Evolutionary conservation across 2,329 filamentous ascomycete genomes (phyloP), one percentile per base, ranked within the genome.

Genomic region (Penicillium sp.): DNA sequence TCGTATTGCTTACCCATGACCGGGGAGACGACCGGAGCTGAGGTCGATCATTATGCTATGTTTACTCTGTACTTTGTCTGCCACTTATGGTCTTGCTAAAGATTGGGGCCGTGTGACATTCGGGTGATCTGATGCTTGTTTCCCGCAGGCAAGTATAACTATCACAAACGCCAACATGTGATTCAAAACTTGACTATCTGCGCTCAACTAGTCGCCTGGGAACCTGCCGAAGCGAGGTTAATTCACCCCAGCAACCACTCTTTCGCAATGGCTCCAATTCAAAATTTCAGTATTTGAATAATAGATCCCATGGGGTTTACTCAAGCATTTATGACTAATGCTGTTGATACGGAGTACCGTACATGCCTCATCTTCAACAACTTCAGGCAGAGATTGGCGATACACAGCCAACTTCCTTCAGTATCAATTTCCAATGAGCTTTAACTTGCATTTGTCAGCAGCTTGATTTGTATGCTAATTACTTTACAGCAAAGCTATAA

Each of bases 51-150:
- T 12, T 35, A 19, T 25, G 13, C 21, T 13, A 50, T 25, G 38
- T 53, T 5, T 25, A 31, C 19, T 21, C 33, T 15, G n/a, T 33
- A 25, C 25, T 17, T 55, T 15, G 9, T 40, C 31, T 46, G 33
- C 7, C 7, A 19, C 43, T 12, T 4, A 48, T 7, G 33, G 19
- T 23, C 23, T 23, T n/a, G 13, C 15, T 8, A 54, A 21, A 21
- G 13, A 38, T 37, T 13, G 21, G n/a, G 37, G 10, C 25, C 47
- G 58, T 62, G 60, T 59, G 46, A 64, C 60, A 15, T 15, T 45
- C 43, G 45, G 48, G 48, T 62, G 50, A 41, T 55, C 38, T 60
- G 50, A 51, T 55, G 53, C 54, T 62, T 59, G 54, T 55, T 45
- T 57, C 43, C 58, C 51, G 50, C 40, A 59, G 42, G 47, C 51